Base-by-base conservation (phyloP, 116 monocot species). In the Zostera marina region DNA sequence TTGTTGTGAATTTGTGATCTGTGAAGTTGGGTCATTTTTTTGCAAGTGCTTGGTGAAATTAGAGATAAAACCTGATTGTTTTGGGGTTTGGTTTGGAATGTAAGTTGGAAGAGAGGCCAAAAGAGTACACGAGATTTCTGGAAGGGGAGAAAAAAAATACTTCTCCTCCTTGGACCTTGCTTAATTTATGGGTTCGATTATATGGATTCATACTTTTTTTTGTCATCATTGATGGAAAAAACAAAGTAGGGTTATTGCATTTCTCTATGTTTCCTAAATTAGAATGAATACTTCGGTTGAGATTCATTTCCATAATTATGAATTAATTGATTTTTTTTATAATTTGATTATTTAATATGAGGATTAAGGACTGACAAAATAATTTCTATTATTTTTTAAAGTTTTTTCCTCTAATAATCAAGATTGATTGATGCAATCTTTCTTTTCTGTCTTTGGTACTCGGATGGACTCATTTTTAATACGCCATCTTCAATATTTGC, bases 401-500 rank as follows among this genome's bases (percentile, higher is more conserved):
- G 21, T 24, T 2, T 11, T 13, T 15, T 39, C 32, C 15, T 39
- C 8, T 32, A 13, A 39, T 19, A 2, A 56, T 38, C 24, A 23
- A 25, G 23, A 12, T 26, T 12, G 20, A 24, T 22, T 3, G 2
- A 24, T 11, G 11, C 9, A 22, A 11, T 2, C 24, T 13, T 5
- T 25, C 10, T 13, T 24, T 13, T 26, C 11, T 24, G 4, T 23
- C 25, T 53, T 53, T 53, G 25, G 11, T 56, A 39, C 15, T 32
- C 6, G 8, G n/a, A 25, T 3, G n/a, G 8, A 7, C 2, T 15
- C 24, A 39, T 15, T 39, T 32, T 14, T 56, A 56, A 56, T 39
- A 13, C 39, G 13, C 3, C 12, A 44, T 14, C 20, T 10, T 40
- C 70, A 19, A 20, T 38, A 24, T 55, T 52, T 69, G 49, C 74